These are phyloP conservation scores for Acanthamoeba divionensis DNA, from an alignment of 208 protist genomes.

Conservation along the genomic window DNA sequence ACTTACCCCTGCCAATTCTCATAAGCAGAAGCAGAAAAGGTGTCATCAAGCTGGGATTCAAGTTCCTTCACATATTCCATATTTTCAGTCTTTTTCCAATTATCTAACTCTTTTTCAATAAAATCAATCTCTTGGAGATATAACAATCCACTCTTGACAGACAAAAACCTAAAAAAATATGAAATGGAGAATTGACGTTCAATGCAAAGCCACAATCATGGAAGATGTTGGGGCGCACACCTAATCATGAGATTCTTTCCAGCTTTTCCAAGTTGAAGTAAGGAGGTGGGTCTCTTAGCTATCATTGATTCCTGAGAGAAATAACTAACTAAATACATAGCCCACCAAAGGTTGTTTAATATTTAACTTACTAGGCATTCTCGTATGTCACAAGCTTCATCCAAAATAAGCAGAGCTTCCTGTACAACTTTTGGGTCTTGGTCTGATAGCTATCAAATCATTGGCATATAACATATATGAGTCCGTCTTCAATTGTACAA, in stretches of 20 bases:
- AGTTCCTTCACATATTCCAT: not conserved
- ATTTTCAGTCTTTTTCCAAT: not conserved
- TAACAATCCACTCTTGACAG: not conserved
- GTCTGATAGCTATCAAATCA: conserved; percentile 60
- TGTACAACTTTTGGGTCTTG: conserved; percentile 52
- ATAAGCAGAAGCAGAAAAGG: not conserved
- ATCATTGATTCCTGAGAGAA: conserved; percentile 2
- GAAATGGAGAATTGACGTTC: not conserved
- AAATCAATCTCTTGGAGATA: conserved; percentile 41
- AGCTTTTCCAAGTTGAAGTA: not conserved
- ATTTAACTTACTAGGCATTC: conserved; percentile 40
- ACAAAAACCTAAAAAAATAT: not conserved
- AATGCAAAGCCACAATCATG: not conserved
- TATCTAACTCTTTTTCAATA: conserved; percentile 5
- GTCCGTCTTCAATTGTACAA: not conserved
- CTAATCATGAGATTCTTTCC: conserved; percentile 38
- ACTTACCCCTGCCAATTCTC: no score
- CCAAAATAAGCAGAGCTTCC: conserved; percentile 60
- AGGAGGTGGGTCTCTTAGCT: not conserved
- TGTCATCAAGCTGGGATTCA: not conserved
- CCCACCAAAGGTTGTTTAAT: not conserved
- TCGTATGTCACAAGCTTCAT: conserved; percentile 67
- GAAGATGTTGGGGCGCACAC: not conserved
- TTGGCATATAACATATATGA: not conserved
- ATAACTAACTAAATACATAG: not conserved